Evolutionary conservation across 1,284 basidiomycete species (phyloP), one percentile per base, ranked within the genome.

Genomic region (Earliella scabrosa): DNA sequence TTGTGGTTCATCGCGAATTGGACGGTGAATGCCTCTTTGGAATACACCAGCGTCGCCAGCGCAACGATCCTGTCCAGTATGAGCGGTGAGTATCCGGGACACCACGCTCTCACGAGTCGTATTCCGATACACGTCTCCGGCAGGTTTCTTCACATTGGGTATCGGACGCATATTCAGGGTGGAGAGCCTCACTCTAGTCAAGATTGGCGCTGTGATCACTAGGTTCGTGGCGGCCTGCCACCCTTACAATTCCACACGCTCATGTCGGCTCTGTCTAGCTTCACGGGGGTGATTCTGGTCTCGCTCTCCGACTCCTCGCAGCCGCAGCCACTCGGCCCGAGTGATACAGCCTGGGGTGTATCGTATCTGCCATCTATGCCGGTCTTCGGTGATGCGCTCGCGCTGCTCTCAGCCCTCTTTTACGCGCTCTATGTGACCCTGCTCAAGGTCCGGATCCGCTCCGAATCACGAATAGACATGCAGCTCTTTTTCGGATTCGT

Each of bases 1-100:
- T 77, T 95, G 43, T 95, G 93, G 94, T 97, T 97, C 67, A 78
- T 88, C 38, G 95, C 95, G 18, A 97, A 97, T 69, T 97, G 94
- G 93, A 74, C 86, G 7, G 75, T 95, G 41, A 97, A 95, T 70
- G 87, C 87, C 1, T 80, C 90, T 10, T 78, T 97, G 44, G 86
- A 84, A 34, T 91, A 88, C 71, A 97, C 96, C 1, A 93, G 87
- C 64, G 95, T 97, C 23, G 92, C 93, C 4, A 96, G 93, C 68
- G 87, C 92, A 23, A 97, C 95, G 3, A 90, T 98, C 39, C 72
- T 97, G 46, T 90, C 92, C 3, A 88, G 88, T 68, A 95, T 88
- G 77, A 95, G 93, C 62, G 94, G 95, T 92, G 71, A 58, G 88
- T 75, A n/a, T 23, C 27, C 35, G 38, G 46, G 31, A 32, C 34